Evolutionary conservation across 306 rosid species (phyloP).

Genomic region (Biancaea sappan): DNA sequence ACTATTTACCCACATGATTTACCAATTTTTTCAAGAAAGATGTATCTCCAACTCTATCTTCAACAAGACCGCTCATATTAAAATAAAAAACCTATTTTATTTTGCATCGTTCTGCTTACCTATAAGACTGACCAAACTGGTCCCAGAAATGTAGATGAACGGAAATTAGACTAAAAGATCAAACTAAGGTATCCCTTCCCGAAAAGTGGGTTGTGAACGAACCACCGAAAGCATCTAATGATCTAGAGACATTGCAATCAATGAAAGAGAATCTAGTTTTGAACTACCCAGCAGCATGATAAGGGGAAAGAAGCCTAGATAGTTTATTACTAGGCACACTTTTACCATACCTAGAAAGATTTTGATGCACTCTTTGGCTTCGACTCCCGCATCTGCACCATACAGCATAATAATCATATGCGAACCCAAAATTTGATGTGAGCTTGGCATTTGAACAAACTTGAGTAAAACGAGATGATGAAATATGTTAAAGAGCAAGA

Average conservation of each 20-base stretch:
- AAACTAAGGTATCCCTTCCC: background rate
- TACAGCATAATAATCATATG: constrained; percentile 20
- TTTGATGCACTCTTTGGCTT: constrained; percentile 80
- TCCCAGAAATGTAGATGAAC: background rate
- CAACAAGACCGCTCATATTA: background rate
- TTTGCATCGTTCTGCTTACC: background rate
- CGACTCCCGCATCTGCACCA: constrained; percentile 66
- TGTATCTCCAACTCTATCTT: background rate
- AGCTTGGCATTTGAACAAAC: background rate
- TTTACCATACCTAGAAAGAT: constrained; percentile 68
- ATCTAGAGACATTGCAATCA: background rate
- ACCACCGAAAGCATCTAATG: background rate
- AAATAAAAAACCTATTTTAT: background rate
- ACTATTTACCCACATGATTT: background rate
- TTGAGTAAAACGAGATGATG: background rate
- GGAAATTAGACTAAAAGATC: background rate
- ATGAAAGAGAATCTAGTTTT: background rate
- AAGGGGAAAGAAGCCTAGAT: background rate
- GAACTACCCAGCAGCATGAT: background rate
- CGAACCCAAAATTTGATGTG: constrained; percentile 6
- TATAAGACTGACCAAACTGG: background rate
- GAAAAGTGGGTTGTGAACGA: background rate
- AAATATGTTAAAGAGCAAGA: background rate
- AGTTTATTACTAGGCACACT: background rate
- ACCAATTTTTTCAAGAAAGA: background rate